Percentiles rank a stretch among this genome's conserved stretches.
Conservation (phyloP, 345 rosid genomes). For the Lepidium africanum region DNA sequence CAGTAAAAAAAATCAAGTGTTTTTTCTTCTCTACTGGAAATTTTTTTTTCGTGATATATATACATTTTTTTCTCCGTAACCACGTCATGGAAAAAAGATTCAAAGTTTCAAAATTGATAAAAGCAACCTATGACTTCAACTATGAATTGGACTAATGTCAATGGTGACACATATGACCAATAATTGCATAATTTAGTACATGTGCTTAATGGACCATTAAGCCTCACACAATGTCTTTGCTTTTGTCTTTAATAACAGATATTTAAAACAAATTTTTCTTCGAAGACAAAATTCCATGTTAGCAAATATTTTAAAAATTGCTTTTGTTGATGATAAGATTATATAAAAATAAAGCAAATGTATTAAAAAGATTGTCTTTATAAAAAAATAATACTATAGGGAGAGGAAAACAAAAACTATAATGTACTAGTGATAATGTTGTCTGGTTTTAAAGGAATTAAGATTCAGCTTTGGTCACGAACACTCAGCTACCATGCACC, state of each 20-base stretch:
- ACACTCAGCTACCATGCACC: constrained; percentile 7
- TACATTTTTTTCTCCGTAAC: no score
- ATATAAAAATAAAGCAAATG: background rate
- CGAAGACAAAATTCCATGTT: background rate
- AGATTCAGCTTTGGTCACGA: constrained; percentile 2
- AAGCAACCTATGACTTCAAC: no score
- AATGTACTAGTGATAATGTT: background rate
- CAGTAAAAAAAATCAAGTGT: no score
- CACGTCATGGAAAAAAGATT: no score
- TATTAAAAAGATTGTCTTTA: background rate
- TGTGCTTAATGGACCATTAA: background rate
- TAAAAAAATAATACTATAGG: background rate
- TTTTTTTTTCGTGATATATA: no score
- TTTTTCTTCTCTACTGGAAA: no score
- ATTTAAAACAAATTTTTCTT: background rate
- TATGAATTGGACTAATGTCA: background rate
- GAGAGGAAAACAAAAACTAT: background rate
- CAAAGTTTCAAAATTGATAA: no score
- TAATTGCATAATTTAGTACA: background rate
- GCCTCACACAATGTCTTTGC: background rate
- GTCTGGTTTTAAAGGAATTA: background rate
- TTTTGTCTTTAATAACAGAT: no score
- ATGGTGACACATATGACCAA: background rate
- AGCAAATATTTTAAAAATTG: background rate
- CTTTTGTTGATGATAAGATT: background rate